phyloP scores from a whole-genome alignment of 2,329 filamentous ascomycete species.

The Trichoderma koningiopsis region DNA sequence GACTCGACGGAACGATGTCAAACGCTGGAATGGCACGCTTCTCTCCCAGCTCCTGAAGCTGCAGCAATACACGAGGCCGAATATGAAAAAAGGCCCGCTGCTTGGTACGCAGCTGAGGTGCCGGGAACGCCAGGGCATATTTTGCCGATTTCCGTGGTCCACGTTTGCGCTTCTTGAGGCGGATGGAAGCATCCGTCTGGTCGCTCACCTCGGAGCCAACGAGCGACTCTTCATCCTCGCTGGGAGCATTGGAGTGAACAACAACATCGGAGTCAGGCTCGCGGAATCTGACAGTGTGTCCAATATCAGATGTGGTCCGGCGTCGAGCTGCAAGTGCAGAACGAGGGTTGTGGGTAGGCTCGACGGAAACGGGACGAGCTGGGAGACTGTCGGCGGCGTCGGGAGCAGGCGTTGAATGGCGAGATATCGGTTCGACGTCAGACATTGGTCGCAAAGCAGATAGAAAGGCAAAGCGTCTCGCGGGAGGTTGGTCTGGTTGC shows the following conservation, averaged over 20 bases:
- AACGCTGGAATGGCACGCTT: slow-evolving; percentile 67
- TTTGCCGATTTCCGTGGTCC: slow-evolving; percentile 59
- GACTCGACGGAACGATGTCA: slow-evolving; percentile 72
- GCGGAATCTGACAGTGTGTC: slow-evolving; percentile 48
- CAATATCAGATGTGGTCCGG: slow-evolving; percentile 44
- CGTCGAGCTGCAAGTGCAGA: slow-evolving; percentile 29
- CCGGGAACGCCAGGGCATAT: slow-evolving; percentile 69
- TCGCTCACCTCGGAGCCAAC: slow-evolving; percentile 51
- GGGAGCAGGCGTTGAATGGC: neutral
- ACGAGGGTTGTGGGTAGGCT: slow-evolving; percentile 6
- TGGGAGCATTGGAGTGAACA: slow-evolving; percentile 38
- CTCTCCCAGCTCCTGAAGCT: slow-evolving; percentile 68
- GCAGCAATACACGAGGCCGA: slow-evolving; percentile 68
- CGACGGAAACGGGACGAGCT: slow-evolving; percentile 17
- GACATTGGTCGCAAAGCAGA: slow-evolving; percentile 45
- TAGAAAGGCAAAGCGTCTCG: slow-evolving; percentile 45
- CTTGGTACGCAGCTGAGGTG: slow-evolving; percentile 59
- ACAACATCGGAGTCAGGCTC: slow-evolving; percentile 38
- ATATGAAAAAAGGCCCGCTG: slow-evolving; percentile 68
- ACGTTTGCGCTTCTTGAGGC: slow-evolving; percentile 48
- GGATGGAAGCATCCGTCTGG: slow-evolving; percentile 43
- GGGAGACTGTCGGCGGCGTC: neutral
- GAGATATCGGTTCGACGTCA: slow-evolving; percentile 33
- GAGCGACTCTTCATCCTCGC: slow-evolving; percentile 52
- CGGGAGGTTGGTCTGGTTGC: slow-evolving; percentile 37